phyloP scores from a whole-genome alignment of 1,284 basidiomycete genomes.

The Austroboletus novae-zelandiae region DNA sequence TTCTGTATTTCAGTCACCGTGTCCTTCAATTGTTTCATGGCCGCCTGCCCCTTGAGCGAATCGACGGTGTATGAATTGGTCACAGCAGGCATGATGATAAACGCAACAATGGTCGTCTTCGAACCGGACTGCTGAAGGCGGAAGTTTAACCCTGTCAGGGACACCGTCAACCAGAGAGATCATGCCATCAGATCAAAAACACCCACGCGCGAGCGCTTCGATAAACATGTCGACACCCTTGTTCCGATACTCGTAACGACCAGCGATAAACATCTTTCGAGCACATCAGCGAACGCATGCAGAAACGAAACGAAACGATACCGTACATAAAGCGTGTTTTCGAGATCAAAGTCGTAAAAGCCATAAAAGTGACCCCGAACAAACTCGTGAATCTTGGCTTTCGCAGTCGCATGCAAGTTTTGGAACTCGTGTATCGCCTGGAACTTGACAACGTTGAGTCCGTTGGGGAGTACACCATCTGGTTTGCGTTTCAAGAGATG shows the following conservation, averaged over 20 bases:
- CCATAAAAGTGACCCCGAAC: conserved; percentile 98
- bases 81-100: conserved; percentile 97
- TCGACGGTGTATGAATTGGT: conserved; percentile 98
- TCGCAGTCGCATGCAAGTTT: conserved; percentile 89
- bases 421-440: conserved; percentile 97
- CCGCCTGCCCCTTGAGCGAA: conserved; percentile 96
- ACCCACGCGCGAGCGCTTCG: conserved; percentile 85
- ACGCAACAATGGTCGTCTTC: conserved; percentile 89
- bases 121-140: conserved; percentile 80
- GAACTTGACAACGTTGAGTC: conserved; percentile 97
- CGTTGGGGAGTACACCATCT: conserved; percentile 97
- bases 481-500: conserved; percentile 97
- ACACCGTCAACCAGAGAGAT: conserved; percentile 4
- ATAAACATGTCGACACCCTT: conserved; percentile 99
- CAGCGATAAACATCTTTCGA: conserved; percentile 90
- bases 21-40: conserved; percentile 93
- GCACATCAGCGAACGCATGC: conserved; percentile 6
- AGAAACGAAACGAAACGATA: neutral
- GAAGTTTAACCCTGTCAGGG: conserved; percentile 69
- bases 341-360: conserved; percentile 92
- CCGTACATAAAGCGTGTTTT: conserved; percentile 91
- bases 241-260: conserved; percentile 97
- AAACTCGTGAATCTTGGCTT: conserved; percentile 98
- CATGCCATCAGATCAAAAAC: neutral
- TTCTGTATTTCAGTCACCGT: conserved; percentile 95